phyloP scores from a whole-genome alignment of 768 basidiomycete species.

The Collybia sp. region DNA sequence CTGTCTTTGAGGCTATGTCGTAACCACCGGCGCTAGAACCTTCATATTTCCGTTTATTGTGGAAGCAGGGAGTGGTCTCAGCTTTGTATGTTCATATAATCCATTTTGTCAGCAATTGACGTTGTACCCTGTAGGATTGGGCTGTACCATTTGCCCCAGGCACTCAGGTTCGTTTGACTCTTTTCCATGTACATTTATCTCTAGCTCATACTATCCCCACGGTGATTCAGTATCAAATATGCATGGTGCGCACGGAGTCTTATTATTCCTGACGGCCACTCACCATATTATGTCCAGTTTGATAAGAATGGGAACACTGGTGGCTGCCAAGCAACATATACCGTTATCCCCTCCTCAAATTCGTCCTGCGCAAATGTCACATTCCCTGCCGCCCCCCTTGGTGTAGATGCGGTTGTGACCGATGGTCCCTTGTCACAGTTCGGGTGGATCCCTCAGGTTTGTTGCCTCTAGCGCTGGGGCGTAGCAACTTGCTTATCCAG shows the following conservation, averaged over 20 bases:
- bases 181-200: neutral
- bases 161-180: slow-evolving; percentile 35
- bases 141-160: slow-evolving; percentile 54
- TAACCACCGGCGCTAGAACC: slow-evolving; percentile 23
- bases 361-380: slow-evolving; percentile 50
- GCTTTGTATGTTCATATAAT: slow-evolving; percentile 34
- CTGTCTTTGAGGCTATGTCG: neutral
- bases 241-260: slow-evolving; percentile 43
- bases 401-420: slow-evolving; percentile 36
- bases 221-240: slow-evolving; percentile 51
- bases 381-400: slow-evolving; percentile 33
- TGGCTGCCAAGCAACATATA: slow-evolving; percentile 56
- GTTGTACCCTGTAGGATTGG: slow-evolving; percentile 38
- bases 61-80: slow-evolving; percentile 38
- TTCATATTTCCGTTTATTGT: slow-evolving; percentile 50
- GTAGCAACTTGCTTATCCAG: neutral
- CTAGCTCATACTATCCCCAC: neutral
- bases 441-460: slow-evolving; percentile 55
- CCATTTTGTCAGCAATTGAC: too few species aligned
- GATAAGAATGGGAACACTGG: slow-evolving; percentile 54
- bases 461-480: neutral
- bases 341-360: slow-evolving; percentile 41
- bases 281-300: slow-evolving; percentile 31
- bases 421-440: slow-evolving; percentile 52
- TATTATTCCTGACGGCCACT: neutral